Evolutionary conservation across 805 yeast species (phyloP).

Genomic region (Metschnikowia picachoensis): DNA sequence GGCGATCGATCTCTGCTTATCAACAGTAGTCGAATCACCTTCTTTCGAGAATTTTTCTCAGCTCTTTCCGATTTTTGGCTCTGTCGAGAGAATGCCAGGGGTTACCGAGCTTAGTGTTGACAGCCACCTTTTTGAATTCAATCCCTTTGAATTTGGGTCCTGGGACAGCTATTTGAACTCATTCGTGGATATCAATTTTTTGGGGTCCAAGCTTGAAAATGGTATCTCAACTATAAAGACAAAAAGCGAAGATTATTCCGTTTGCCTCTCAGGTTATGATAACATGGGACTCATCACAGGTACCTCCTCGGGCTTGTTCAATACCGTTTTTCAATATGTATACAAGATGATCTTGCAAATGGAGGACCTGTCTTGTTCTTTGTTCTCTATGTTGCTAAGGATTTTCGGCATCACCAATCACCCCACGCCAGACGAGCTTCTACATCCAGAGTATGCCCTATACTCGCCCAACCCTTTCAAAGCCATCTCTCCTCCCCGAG

Average conservation of each 20-base stretch:
- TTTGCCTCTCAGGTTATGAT: constrained; percentile 53
- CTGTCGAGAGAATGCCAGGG: constrained; percentile 38
- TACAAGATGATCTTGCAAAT: constrained; percentile 34
- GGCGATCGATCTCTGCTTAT: constrained; percentile 36
- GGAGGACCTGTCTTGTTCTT: constrained; percentile 9
- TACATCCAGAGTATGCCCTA: constrained; percentile 57
- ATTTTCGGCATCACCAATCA: constrained; percentile 13
- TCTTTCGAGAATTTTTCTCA: constrained; percentile 37
- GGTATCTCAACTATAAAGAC: constrained; percentile 37
- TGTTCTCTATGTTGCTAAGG: constrained; percentile 11
- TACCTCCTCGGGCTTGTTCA: constrained; percentile 62
- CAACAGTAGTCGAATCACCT: constrained; percentile 27
- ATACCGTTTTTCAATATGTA: constrained; percentile 43
- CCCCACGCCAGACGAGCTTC: constrained; percentile 26
- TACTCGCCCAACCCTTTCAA: constrained; percentile 62
- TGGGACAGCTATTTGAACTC: constrained; percentile 50
- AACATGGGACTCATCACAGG: constrained; percentile 58
- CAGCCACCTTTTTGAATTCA: constrained; percentile 54
- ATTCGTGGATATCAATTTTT: constrained; percentile 47
- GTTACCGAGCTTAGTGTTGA: constrained; percentile 23
- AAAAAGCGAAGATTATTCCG: constrained; percentile 20
- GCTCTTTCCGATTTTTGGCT: constrained; percentile 49
- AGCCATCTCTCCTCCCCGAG: constrained; percentile 1
- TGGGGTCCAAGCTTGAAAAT: constrained; percentile 46
- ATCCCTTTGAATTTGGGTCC: constrained; percentile 65